Conservation (phyloP, 2,329 filamentous ascomycete species). For the Zalaria obscura region DNA sequence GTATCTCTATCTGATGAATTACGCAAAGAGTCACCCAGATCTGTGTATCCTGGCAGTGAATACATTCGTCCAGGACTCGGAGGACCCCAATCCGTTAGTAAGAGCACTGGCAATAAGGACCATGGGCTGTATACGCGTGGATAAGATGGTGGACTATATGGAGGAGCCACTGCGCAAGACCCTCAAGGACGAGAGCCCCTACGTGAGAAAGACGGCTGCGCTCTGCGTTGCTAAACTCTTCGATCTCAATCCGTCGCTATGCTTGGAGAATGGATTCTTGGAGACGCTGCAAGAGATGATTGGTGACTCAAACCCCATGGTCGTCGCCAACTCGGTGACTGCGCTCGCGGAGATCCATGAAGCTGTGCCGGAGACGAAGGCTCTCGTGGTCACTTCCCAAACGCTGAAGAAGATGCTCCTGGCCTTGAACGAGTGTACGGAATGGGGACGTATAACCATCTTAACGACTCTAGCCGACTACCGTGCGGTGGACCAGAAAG, state of each 20-base stretch:
- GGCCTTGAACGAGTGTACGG: constrained; percentile 94
- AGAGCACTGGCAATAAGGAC: constrained; percentile 90
- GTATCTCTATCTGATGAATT: constrained; percentile 98
- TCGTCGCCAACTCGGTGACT: constrained; percentile 93
- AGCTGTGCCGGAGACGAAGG: constrained; percentile 77
- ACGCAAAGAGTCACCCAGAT: constrained; percentile 96
- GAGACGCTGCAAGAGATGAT: constrained; percentile 91
- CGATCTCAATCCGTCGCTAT: constrained; percentile 83
- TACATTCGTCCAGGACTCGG: constrained; percentile 96
- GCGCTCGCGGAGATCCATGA: constrained; percentile 86
- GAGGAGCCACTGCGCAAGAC: constrained; percentile 95
- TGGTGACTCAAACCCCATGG: constrained; percentile 96
- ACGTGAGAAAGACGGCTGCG: constrained; percentile 94
- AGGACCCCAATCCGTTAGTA: constrained; percentile 94
- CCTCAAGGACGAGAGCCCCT: constrained; percentile 89
- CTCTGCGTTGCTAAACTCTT: constrained; percentile 98
- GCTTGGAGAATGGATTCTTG: constrained; percentile 91
- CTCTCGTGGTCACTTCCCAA: constrained; percentile 65
- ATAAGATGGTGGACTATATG: constrained; percentile 99
- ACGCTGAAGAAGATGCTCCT: constrained; percentile 91
- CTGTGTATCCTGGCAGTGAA: constrained; percentile 98
- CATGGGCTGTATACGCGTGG: constrained; percentile 96
- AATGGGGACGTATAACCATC: constrained; percentile 95
- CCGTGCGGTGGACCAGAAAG: constrained; percentile 73
- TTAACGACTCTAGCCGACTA: constrained; percentile 83